These are phyloP conservation scores for Cryptococcus maquisensis DNA, from an alignment of 1,284 basidiomycete genomes.

Conservation along the genomic window DNA sequence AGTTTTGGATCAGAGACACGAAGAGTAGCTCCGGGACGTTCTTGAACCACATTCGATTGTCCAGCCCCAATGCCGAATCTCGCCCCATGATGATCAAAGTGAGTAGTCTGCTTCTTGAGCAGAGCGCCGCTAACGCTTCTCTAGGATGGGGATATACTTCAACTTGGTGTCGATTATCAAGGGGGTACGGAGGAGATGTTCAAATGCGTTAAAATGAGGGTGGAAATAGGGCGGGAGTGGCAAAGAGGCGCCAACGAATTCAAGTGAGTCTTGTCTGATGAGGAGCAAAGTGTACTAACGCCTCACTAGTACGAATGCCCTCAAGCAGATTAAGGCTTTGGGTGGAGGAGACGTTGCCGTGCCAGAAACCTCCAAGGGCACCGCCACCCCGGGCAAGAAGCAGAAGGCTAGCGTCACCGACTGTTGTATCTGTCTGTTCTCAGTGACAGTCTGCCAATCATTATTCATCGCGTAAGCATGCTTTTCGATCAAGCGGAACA, in stretches of 20 bases:
- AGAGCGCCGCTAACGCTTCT: background rate
- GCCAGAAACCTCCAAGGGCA: conserved; percentile 13
- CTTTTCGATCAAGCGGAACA: background rate
- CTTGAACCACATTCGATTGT: conserved; percentile 87
- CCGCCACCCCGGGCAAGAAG: conserved; percentile 23
- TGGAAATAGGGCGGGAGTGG: conserved; percentile 84
- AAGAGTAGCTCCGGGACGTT: conserved; percentile 90
- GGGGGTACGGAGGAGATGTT: conserved; percentile 97
- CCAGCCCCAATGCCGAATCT: conserved; percentile 75
- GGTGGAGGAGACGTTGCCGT: conserved; percentile 24
- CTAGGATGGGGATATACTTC: conserved; percentile 84
- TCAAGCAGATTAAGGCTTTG: conserved; percentile 44
- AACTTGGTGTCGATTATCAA: conserved; percentile 97
- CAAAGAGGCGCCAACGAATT: conserved; percentile 83
- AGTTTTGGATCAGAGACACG: conserved; percentile 88
- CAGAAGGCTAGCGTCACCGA: conserved; percentile 60
- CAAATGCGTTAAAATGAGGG: conserved; percentile 93
- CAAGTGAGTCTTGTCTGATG: conserved; percentile 66
- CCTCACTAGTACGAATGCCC: conserved; percentile 37
- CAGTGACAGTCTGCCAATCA: conserved; percentile 89
- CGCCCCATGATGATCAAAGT: conserved; percentile 70
- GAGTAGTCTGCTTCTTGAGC: background rate
- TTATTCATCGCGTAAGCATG: conserved; percentile 75
- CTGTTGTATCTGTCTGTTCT: conserved; percentile 95
- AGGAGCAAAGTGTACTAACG: conserved; percentile 4